These are phyloP conservation scores for Rhododendron ferrugineum DNA, from an alignment of 148 eudicot species.

Conservation along the genomic window DNA sequence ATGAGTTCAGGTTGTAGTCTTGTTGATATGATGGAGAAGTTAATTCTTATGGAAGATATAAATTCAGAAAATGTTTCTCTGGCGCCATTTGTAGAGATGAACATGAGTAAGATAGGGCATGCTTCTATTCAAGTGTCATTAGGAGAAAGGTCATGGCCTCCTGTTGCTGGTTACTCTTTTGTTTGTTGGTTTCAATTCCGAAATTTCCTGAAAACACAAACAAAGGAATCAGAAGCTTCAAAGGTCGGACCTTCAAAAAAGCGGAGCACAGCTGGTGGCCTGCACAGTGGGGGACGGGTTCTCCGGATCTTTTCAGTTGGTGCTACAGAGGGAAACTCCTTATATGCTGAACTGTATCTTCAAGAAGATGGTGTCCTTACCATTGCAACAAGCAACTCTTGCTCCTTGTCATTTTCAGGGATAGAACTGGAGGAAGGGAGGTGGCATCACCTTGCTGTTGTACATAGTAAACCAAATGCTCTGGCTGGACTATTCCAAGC, in stretches of 20 bases:
- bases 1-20: conserved; percentile 61
- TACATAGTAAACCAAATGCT: conserved; percentile 99
- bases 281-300: conserved; percentile 41
- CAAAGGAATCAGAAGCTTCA: conserved; percentile 52
- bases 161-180: conserved; percentile 98
- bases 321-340: conserved; percentile 58
- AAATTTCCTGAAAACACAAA: conserved; percentile 58
- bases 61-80: conserved; percentile 67
- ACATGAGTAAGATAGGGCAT: conserved; percentile 92
- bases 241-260: conserved; percentile 43
- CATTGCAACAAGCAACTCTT: conserved; percentile 88
- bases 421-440: conserved; percentile 87
- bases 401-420: conserved; percentile 79
- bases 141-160: conserved; percentile 99
- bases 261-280: conserved; percentile 31
- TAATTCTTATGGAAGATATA: conserved; percentile 71
- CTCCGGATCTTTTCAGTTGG: conserved; percentile 93
- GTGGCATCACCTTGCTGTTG: conserved; percentile 99
- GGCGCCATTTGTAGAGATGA: conserved; percentile 95
- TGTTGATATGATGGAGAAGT: conserved; percentile 88
- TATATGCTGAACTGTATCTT: conserved; percentile 85
- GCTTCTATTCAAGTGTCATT: conserved; percentile 90
- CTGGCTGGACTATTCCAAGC: conserved; percentile 99
- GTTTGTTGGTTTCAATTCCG: conserved; percentile 96
- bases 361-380: conserved; percentile 89